Evolutionary conservation across 805 yeast genomes (phyloP).

Genomic region (Yamadazyma paraphyllophila): DNA sequence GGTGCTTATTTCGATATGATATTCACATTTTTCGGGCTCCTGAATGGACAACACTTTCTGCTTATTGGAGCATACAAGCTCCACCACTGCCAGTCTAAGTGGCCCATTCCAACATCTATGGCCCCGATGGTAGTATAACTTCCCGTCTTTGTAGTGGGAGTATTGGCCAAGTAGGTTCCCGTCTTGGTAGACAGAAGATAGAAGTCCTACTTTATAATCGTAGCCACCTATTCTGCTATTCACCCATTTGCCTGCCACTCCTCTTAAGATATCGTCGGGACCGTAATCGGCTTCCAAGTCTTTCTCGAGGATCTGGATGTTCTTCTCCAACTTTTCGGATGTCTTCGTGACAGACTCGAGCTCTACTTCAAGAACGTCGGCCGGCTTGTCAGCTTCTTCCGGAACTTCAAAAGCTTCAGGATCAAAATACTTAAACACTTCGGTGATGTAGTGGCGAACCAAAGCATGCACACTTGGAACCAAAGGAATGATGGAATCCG

Average conservation of each 20-base stretch:
- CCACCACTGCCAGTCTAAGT: conserved; percentile 62
- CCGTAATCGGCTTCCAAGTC: conserved; percentile 47
- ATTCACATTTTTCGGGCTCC: conserved; percentile 89
- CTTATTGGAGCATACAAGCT: conserved; percentile 63
- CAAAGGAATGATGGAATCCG: not conserved
- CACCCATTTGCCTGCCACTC: conserved; percentile 51
- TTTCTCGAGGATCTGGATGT: conserved; percentile 16
- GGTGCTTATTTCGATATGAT: conserved; percentile 49
- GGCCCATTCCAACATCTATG: conserved; percentile 96
- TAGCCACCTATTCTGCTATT: conserved; percentile 62
- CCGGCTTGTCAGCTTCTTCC: not conserved
- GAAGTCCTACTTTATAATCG: conserved; percentile 60
- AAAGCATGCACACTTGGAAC: conserved; percentile 23
- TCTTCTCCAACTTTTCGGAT: conserved; percentile 13
- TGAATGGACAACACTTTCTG: conserved; percentile 60
- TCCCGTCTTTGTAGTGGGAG: conserved; percentile 20
- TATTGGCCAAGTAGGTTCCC: conserved; percentile 52
- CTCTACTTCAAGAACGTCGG: conserved; percentile 6
- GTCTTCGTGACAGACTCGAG: conserved; percentile 13
- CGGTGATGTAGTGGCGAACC: conserved; percentile 23
- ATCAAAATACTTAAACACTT: conserved; percentile 9
- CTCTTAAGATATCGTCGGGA: conserved; percentile 60
- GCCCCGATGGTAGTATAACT: conserved; percentile 55
- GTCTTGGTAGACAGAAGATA: conserved; percentile 57
- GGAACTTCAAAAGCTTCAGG: conserved; percentile 3